A percentile compares a stretch with the other conserved stretches of the same genome.
Evolutionary conservation across 2,329 filamentous ascomycete species (phyloP).

Genomic region (Sporothrix variecibatus): DNA sequence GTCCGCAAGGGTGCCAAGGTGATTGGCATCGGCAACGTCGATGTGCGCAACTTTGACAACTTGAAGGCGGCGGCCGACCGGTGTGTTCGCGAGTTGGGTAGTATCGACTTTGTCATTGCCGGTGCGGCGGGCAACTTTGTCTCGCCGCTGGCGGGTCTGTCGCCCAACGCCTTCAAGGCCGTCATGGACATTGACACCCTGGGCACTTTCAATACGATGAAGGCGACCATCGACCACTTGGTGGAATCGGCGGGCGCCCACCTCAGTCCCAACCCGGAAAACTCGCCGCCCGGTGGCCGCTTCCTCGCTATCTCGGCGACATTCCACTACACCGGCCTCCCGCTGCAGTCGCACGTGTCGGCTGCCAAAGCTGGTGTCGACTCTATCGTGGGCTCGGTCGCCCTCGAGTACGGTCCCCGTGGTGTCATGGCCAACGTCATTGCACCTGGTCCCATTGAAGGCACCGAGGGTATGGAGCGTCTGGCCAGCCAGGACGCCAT

Average conservation of each 20-base stretch:
- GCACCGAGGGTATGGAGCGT: constrained; percentile 78
- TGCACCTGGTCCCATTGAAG: constrained; percentile 80
- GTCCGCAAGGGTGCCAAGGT: constrained; percentile 79
- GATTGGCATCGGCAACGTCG: constrained; percentile 77
- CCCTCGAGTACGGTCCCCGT: constrained; percentile 85
- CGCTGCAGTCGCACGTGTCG: constrained; percentile 84
- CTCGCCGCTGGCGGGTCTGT: constrained; percentile 77
- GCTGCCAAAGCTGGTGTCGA: constrained; percentile 92
- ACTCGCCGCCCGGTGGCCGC: constrained; percentile 67
- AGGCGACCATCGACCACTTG: constrained; percentile 84
- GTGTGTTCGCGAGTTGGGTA: constrained; percentile 79
- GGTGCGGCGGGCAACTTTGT: constrained; percentile 97
- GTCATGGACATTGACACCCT: constrained; percentile 97
- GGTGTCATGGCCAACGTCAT: constrained; percentile 89
- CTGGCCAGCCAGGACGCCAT: constrained; percentile 46
- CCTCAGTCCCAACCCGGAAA: constrained; percentile 46
- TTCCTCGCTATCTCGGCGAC: constrained; percentile 90
- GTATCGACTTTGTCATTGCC: constrained; percentile 90
- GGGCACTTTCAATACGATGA: constrained; percentile 92
- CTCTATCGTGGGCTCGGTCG: constrained; percentile 74
- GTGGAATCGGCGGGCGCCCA: constrained; percentile 70
- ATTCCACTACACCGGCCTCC: constrained; percentile 85
- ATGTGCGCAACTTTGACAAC: constrained; percentile 72
- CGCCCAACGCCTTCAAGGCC: constrained; percentile 86
- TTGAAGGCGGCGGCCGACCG: constrained; percentile 73